Conservation (phyloP, 2,329 filamentous ascomycete genomes). For the Alternaria tenuissima region DNA sequence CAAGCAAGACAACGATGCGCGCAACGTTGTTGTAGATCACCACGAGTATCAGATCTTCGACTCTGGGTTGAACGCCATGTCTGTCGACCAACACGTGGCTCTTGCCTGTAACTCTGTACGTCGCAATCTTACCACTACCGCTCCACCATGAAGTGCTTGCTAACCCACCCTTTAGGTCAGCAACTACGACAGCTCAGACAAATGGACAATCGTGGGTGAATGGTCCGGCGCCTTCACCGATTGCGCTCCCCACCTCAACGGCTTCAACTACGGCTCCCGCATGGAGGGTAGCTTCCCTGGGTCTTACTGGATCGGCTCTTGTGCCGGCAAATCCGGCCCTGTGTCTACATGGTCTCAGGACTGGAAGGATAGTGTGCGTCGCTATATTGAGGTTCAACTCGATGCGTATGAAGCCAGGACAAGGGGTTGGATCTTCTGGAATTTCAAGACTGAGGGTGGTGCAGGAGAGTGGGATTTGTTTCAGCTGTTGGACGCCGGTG, state of each 20-base stretch:
- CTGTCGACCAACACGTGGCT: conserved; percentile 62
- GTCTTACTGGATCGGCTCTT: conserved; percentile 61
- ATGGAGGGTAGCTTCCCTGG: conserved; percentile 64
- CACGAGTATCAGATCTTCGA: conserved; percentile 74
- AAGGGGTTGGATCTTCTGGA: conserved; percentile 66
- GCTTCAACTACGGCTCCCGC: conserved; percentile 61
- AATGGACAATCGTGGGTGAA: conserved; percentile 72
- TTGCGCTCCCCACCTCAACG: conserved; percentile 60
- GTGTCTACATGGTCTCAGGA: conserved; percentile 58
- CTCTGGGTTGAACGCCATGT: conserved; percentile 57
- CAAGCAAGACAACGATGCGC: conserved; percentile 56
- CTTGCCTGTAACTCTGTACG: conserved; percentile 64
- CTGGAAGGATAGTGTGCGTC: conserved; percentile 57
- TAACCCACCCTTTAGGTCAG: conserved; percentile 25
- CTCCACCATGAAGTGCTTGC: fast-evolving
- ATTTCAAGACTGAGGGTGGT: conserved; percentile 63
- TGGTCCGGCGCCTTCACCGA: conserved; percentile 73
- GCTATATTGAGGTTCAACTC: conserved; percentile 65
- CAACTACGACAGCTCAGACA: conserved; percentile 62
- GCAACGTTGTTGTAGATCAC: conserved; percentile 69
- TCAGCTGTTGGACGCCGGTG: conserved; percentile 57
- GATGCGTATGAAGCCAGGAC: conserved; percentile 60
- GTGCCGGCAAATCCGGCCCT: conserved; percentile 59
- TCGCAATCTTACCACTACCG: background rate
- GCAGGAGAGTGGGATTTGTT: conserved; percentile 64